Base-by-base conservation (phyloP, 257 asterid genomes). In the Scutellaria baicalensis region DNA sequence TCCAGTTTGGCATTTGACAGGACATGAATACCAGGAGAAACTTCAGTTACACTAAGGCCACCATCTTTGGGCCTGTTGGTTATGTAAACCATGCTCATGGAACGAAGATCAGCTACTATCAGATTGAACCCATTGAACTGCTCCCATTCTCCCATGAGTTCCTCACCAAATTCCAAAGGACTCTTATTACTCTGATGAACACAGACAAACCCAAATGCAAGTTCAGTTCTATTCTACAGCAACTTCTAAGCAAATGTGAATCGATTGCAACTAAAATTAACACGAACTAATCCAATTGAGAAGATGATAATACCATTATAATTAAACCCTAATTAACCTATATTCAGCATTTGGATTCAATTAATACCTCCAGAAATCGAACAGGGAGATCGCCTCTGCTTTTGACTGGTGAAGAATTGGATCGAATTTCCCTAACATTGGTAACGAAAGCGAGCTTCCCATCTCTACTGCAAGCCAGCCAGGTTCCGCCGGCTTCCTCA, bases 21-120 rank as follows among this genome's bases (percentile, higher is more conserved):
- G 6, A 90, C 96, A 44, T 93, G 98, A 79, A 92, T 80, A 55
- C 98, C 98, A 23, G 97, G 88, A 62, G 89, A 73, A 75, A 93
- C 97, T 79, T 80, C 66, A 45, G 68, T 52, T 2, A 73, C 78
- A 14, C 80, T 74, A 13, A 69, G 18, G 67, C 82, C 87, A 1
- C 18, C 69, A 36, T 68, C 82, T 61, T 78, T 68, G 2, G 89
- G 85, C 74, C 97, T 83, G 80, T 93, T 93, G 75, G 95, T 90
- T 52, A 93, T 79, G 69, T 88, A 93, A 59, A 85, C 61, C 98
- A 90, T 90, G 72, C 72, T 79, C 93, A 84, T 83, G 14, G 89
- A 79, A 71, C 79, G 57, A 67, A 90, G 70, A 81, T 93, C 97
- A 55, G 89, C 95, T 7, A 85, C 82, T 27, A 90, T 79, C 44